Base-by-base conservation (phyloP, 805 yeast species). In the Yarrowia deformans region DNA sequence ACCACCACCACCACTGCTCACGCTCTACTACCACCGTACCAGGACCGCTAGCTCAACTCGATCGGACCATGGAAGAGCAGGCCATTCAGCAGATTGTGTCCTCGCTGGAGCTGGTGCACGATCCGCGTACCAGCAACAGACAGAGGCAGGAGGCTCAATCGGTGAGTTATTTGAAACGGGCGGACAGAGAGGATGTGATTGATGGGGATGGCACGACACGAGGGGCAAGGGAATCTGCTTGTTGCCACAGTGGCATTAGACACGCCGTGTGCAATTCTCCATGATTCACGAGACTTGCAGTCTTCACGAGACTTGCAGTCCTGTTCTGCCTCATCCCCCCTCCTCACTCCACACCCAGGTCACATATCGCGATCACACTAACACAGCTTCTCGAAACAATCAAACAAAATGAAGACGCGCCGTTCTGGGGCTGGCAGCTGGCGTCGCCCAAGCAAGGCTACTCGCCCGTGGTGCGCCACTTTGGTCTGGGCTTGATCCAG, bases 351-450 rank as follows among this genome's bases (percentile, higher is more conserved):
- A 23, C 29, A 23, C 29, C 29, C 4, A 23, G 4, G 29, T 23
- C 29, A 2, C 29, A 23, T 23, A 23, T 23, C 29, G 29, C 29
- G 29, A 23, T 23, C 29, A 23, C 29, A 23, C 49, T 52, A 43
- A 54, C 69, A 32, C 34, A 78, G 77, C 91, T 91, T 72, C 81
- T 95, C 40, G 97, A 93, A 73, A 81, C 86, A 12, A 85, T 94
- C 34, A 93, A 91, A 75, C 79, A 82, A 54, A 88, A 89, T 71
- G 90, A 88, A 10, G 96, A 93, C 76, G 88, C 97, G 23, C 98
- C 99, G 0, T 86, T 81, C 71, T 92, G 97, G 93, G 98, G 98
- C 2, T 94, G 89, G 78, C 92, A 90, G 77, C 83, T 95, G 70
- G 92, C 97, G 0, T 76, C 86, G 34, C 86, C 86, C 1, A 85